Percentiles rank a stretch among this genome's conserved stretches.
Evolutionary conservation across 2,329 filamentous ascomycete species (phyloP).

Genomic region (Tympanopsis confertula): DNA sequence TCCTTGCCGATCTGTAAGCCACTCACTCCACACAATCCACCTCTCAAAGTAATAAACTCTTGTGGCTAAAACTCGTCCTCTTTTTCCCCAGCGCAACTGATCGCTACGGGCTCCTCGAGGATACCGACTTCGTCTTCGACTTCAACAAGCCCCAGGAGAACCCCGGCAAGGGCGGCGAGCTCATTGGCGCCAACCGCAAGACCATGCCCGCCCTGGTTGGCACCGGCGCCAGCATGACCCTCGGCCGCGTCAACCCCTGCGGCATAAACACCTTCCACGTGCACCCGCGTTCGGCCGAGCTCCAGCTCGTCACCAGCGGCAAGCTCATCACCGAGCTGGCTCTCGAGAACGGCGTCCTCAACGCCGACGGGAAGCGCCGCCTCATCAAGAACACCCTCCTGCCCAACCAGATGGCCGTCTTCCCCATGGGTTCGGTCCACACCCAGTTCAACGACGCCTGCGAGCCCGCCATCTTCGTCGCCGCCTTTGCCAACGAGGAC

Average conservation of each 20-base stretch:
- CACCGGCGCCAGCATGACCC: constrained; percentile 32
- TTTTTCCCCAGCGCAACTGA: constrained; percentile 22
- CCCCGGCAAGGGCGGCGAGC: constrained; percentile 30
- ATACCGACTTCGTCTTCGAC: constrained; percentile 35
- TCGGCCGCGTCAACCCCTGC: constrained; percentile 37
- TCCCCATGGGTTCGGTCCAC: constrained; percentile 41
- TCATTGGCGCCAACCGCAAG: constrained; percentile 39
- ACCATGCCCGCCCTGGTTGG: constrained; percentile 44
- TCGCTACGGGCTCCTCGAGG: constrained; percentile 26
- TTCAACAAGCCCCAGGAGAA: constrained; percentile 23
- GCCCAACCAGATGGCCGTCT: constrained; percentile 36
- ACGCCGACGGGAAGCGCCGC: constrained; percentile 22
- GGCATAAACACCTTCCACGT: constrained; percentile 46
- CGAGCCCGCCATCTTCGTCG: constrained; percentile 34
- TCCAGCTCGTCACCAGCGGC: constrained; percentile 37
- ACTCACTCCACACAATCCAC: background rate
- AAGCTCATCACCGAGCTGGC: constrained; percentile 37
- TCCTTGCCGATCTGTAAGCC: constrained; percentile 9
- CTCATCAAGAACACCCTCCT: constrained; percentile 25
- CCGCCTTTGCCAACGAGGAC: constrained; percentile 35
- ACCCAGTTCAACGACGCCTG: constrained; percentile 45
- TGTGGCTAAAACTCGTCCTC: background rate
- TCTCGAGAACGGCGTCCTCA: constrained; percentile 35
- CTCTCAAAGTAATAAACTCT: background rate
- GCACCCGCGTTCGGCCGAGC: constrained; percentile 39